Percentiles rank a stretch among this genome's conserved stretches.
These are phyloP conservation scores for Agapanthus africanus DNA, from an alignment of 106 monocot species.

Conservation along the genomic window DNA sequence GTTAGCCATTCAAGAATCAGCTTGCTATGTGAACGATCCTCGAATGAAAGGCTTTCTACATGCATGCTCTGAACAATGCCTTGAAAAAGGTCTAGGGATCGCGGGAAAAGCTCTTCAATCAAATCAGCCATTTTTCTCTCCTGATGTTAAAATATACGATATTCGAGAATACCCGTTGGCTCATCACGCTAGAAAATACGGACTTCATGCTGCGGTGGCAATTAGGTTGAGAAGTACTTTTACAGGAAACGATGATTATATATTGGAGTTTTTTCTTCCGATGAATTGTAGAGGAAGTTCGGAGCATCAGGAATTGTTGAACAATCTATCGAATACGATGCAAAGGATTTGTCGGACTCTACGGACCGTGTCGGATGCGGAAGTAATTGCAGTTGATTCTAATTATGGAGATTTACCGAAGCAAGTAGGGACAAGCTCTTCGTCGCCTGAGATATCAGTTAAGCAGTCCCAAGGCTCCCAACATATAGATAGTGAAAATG, in stretches of 20 bases:
- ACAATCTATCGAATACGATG: slow-evolving; percentile 75
- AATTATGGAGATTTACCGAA: background rate
- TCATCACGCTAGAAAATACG: slow-evolving; percentile 85
- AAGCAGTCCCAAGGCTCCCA: slow-evolving; percentile 23
- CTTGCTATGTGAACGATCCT: slow-evolving; percentile 67
- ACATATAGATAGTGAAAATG: slow-evolving; percentile 14
- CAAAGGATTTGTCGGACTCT: slow-evolving; percentile 71
- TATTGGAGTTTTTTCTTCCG: slow-evolving; percentile 92
- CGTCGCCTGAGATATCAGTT: no score
- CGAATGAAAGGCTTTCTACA: slow-evolving; percentile 65
- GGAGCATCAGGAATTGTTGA: slow-evolving; percentile 78
- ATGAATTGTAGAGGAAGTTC: slow-evolving; percentile 54
- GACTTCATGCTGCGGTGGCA: slow-evolving; percentile 79
- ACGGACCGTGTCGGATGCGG: slow-evolving; percentile 65
- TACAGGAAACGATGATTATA: slow-evolving; percentile 77
- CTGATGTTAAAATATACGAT: slow-evolving; percentile 63
- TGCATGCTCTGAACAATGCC: slow-evolving; percentile 57
- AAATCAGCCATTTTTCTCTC: slow-evolving; percentile 68
- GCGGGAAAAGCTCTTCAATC: slow-evolving; percentile 85
- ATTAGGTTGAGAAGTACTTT: slow-evolving; percentile 80
- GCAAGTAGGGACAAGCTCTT: background rate
- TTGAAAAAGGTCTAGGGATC: slow-evolving; percentile 64
- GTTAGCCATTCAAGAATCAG: slow-evolving; percentile 46
- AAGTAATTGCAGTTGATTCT: slow-evolving; percentile 8
- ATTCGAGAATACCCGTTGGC: slow-evolving; percentile 83